Evolutionary conservation across 371 early-diverging fungal genomes (phyloP), one percentile per base, ranked within the genome.

Genomic region (Mortierella sp.): DNA sequence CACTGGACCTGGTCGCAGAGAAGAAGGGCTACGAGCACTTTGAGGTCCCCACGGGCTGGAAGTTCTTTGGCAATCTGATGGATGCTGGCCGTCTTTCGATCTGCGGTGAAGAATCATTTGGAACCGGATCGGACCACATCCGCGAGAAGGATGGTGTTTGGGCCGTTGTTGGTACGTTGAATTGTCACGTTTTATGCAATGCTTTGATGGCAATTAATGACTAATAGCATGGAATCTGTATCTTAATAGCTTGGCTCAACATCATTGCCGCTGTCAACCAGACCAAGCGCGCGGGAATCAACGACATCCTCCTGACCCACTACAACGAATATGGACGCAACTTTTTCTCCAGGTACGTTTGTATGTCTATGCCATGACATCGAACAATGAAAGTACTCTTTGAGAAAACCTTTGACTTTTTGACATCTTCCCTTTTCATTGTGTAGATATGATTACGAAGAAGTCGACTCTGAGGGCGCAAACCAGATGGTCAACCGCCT

Each of bases 31-130:
- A 92, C 15, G 84, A 92, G 41, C 65, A 84, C 65, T 97, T 90
- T 75, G 97, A 97, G 79, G 94, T 94, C 0, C 98, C 98, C 14
- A 97, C 98, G 9, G 83, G 94, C 32, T 95, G 95, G 94, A 95
- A 96, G 84, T 98, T 98, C 86, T 97, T 99, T 89, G 97, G 99
- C 44, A 98, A 98, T 82, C 83, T 99, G 50, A 97, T 99, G 98
- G 99, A 99, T 76, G 97, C 97, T 27, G 92, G 90, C n/a, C 85
- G 92, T 46, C 86, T 96, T 60, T 95, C 95, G 2, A 93, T 99
- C 65, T 99, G 99, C 75, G 99, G 99, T 53, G 99, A 99, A 78
- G 99, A 99, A 82, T 92, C 92, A 4, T 99, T 99, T 79, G 99
- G 99, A 64, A 98, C 98, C 9, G 99, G 99, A 43, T 95, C 95